Percentiles rank a stretch among this genome's conserved stretches.
Conservation (phyloP, 179 eudicot genomes). For the Beta macrorhiza region DNA sequence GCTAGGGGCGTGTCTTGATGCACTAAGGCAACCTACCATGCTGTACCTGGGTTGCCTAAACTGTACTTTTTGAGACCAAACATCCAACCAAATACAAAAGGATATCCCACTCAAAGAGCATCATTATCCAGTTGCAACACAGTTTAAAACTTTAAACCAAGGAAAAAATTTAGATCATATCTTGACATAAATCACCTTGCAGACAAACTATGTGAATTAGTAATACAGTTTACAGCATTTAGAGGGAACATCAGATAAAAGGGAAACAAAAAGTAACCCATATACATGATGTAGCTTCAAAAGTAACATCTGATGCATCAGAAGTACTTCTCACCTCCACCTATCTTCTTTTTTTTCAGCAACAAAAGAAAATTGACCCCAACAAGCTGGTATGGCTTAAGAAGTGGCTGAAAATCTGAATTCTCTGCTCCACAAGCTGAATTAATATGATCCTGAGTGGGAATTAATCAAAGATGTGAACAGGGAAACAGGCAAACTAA, state of each 20-base stretch:
- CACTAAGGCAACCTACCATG: too few species aligned
- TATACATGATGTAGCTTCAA: neutral
- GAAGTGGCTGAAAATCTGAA: constrained; percentile 73
- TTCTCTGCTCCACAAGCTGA: constrained; percentile 65
- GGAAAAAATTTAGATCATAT: too few species aligned
- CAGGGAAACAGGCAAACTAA: neutral
- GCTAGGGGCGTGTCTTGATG: too few species aligned
- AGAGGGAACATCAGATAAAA: neutral
- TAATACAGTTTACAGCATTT: neutral
- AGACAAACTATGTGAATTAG: neutral
- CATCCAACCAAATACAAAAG: too few species aligned
- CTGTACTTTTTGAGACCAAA: too few species aligned
- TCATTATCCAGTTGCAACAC: too few species aligned
- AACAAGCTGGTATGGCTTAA: constrained; percentile 95
- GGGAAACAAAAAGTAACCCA: neutral
- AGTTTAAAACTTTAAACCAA: too few species aligned
- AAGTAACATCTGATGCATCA: constrained; percentile 15
- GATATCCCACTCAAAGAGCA: too few species aligned
- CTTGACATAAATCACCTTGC: neutral
- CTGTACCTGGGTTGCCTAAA: too few species aligned
- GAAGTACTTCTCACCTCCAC: constrained; percentile 58
- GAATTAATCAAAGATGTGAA: neutral
- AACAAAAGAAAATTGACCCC: constrained; percentile 97
- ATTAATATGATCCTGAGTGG: constrained; percentile 56
- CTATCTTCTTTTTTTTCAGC: constrained; percentile 80